Base-by-base conservation (phyloP, 768 basidiomycete genomes). In the Tricholoma sp. region DNA sequence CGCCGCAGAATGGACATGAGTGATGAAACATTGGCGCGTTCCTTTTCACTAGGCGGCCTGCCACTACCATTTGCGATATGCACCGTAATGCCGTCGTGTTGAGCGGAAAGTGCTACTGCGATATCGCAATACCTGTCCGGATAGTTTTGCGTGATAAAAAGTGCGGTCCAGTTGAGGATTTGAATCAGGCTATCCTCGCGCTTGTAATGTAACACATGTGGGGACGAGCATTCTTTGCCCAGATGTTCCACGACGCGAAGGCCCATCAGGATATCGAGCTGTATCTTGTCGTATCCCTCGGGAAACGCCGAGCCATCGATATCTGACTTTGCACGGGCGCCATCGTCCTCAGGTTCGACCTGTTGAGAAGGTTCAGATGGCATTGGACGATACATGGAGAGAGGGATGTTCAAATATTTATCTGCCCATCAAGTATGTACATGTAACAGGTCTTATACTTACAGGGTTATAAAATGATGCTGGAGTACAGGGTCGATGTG, bases 91-190 rank as follows among this genome's bases (percentile, higher is more conserved):
- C 13, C 52, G 1, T 58, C 56, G 6, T 37, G 50, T 52, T 50
- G 50, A 8, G 58, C 58, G 24, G 61, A 57, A 34, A 62, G 34
- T 28, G 56, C 56, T 15, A 57, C 53, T 12, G 61, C 61, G 11
- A 57, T 57, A 49, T 59, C 61, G 9, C 54, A 52, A 31, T 50
- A 44, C 9, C 41, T 20, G 17, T 36, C 47, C 13, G 58, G 42
- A 10, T 53, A 37, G 29, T 59, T 54, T 28, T 53, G 34, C 37
- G 54, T 44, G 17, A 59, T 50, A 17, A 53, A 52, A 28, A 62
- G 58, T 4, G 61, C 47, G 39, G 59, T 50, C 54, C 58, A 62
- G 44, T 62, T 62, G 11, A 62, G 57, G 13, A 57, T 52, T 13
- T 29, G 51, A 29, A 60, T n/a, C 28, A 59, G 12, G 2, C 50